Percentiles rank a stretch among this genome's conserved stretches.
Conservation (phyloP, 805 yeast genomes). For the Yamadazyma tumulicola region DNA sequence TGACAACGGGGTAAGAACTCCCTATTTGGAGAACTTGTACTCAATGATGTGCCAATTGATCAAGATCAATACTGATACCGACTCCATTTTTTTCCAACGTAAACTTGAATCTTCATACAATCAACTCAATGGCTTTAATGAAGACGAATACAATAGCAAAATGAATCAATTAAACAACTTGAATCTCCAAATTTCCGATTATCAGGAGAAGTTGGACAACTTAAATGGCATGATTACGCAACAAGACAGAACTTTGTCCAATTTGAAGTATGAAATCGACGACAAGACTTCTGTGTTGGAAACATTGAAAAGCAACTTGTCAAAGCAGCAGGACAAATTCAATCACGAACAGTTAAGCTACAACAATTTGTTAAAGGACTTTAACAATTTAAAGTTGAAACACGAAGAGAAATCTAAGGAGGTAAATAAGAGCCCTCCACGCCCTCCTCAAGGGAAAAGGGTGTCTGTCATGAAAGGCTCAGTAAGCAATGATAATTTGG, state of each 20-base stretch:
- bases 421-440: background rate
- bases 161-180: conserved; percentile 18
- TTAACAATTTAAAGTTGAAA: conserved; percentile 6
- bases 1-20: conserved; percentile 80
- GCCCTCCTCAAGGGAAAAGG: background rate
- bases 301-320: conserved; percentile 14
- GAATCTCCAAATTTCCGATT: conserved; percentile 18
- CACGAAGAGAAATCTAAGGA: conserved; percentile 6
- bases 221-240: conserved; percentile 18
- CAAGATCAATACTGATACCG: conserved; percentile 35
- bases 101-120: conserved; percentile 3
- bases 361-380: conserved; percentile 8
- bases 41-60: conserved; percentile 68
- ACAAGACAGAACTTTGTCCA: conserved; percentile 18
- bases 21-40: conserved; percentile 83
- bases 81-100: conserved; percentile 31
- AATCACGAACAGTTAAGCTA: conserved; percentile 8
- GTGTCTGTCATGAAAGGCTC: conserved; percentile 3
- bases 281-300: conserved; percentile 18
- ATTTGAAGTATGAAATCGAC: conserved; percentile 19
- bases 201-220: conserved; percentile 8
- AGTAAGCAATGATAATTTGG: conserved; percentile 22
- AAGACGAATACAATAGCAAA: conserved; percentile 16
- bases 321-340: conserved; percentile 14
- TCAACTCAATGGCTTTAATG: conserved; percentile 1